Conservation (phyloP, 176 grass and related monocot species). For the Puccinellia tenuiflora region DNA sequence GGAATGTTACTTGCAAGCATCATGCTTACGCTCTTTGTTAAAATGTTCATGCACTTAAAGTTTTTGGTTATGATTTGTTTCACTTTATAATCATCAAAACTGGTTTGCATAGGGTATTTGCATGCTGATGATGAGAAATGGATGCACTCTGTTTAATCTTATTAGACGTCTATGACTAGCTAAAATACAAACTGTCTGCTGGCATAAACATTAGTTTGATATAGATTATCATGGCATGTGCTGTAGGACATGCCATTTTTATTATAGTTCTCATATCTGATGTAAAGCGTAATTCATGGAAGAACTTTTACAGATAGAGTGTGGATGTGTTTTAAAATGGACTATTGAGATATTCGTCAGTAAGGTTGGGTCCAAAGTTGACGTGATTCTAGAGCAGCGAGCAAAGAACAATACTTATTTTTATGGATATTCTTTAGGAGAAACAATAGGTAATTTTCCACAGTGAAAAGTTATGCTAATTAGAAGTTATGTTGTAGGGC, state of each 20-base stretch:
- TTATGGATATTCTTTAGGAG: too few species aligned
- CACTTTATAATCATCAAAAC: background rate
- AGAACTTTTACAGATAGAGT: background rate
- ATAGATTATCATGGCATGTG: background rate
- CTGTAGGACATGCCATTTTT: background rate
- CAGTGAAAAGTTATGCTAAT: too few species aligned
- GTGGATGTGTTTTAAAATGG: too few species aligned
- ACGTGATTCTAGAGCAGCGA: too few species aligned
- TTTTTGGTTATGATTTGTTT: background rate
- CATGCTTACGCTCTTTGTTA: background rate
- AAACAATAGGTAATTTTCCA: too few species aligned
- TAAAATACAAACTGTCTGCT: background rate
- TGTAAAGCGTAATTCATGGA: background rate
- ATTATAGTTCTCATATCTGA: background rate
- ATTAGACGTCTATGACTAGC: background rate
- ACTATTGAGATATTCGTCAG: too few species aligned
- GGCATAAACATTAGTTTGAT: background rate
- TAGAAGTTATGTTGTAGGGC: too few species aligned
- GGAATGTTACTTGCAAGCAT: background rate
- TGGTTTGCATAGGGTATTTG: background rate
- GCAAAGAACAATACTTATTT: too few species aligned
- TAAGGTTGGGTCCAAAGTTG: too few species aligned
- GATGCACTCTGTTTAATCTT: background rate
- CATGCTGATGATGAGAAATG: background rate
- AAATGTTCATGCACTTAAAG: background rate